Conservation (phyloP, 2,329 filamentous ascomycete species). For the Diatrype stigma region DNA sequence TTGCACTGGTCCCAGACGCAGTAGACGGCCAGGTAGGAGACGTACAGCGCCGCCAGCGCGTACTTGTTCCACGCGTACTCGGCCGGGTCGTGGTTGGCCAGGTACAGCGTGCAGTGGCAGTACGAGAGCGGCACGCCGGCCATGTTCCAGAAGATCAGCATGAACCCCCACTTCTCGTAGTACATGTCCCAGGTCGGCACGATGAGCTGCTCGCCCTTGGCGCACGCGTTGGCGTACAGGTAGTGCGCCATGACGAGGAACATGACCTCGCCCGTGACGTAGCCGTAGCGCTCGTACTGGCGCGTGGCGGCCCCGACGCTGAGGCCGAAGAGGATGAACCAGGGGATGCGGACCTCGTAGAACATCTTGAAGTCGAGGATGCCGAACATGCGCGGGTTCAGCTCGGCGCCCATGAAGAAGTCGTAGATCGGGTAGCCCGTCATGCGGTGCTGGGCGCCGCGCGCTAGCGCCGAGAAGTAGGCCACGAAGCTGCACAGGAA, state of each 20-base stretch:
- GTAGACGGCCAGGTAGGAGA: slow-evolving; percentile 76
- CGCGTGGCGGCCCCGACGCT: slow-evolving; percentile 72
- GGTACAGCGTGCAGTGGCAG: slow-evolving; percentile 88
- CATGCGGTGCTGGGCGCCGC: slow-evolving; percentile 88
- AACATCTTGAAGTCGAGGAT: slow-evolving; percentile 96
- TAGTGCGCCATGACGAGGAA: slow-evolving; percentile 88
- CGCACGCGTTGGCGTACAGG: slow-evolving; percentile 87
- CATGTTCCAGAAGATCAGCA: slow-evolving; percentile 97
- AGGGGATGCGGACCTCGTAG: slow-evolving; percentile 86
- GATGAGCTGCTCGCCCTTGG: slow-evolving; percentile 89
- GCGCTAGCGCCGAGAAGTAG: slow-evolving; percentile 77
- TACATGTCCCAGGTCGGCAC: slow-evolving; percentile 94
- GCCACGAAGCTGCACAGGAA: slow-evolving; percentile 79
- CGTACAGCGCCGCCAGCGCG: slow-evolving; percentile 60
- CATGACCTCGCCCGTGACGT: slow-evolving; percentile 77
- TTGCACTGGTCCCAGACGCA: slow-evolving; percentile 92
- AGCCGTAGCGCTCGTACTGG: slow-evolving; percentile 81
- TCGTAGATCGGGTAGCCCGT: slow-evolving; percentile 81
- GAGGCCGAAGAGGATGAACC: slow-evolving; percentile 83
- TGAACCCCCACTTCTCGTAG: slow-evolving; percentile 95
- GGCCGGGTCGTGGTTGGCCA: slow-evolving; percentile 76
- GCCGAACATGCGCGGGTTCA: slow-evolving; percentile 83
- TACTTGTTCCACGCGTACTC: slow-evolving; percentile 73
- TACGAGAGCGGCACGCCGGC: slow-evolving; percentile 87
- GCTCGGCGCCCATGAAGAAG: slow-evolving; percentile 89